Evolutionary conservation across 257 asterid genomes (phyloP), one percentile per base, ranked within the genome.

Genomic region (Ehretia macrophylla): DNA sequence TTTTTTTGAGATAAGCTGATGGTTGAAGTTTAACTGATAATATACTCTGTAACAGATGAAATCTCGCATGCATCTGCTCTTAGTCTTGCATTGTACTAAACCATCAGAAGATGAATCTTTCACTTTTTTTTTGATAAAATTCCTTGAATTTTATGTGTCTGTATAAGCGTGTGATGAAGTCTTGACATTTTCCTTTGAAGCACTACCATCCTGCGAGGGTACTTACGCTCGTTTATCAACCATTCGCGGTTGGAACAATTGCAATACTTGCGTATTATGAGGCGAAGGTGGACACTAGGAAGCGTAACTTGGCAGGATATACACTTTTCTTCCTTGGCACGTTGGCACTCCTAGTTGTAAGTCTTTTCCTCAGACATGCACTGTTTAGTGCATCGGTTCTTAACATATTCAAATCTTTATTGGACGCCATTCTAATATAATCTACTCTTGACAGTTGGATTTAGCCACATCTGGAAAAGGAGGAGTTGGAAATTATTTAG

Each of bases 381-480:
- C 56, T 47, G 1, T 12, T 38, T n/a, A n/a, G n/a, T n/a, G n/a
- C n/a, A n/a, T 57, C 13, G 18, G 3, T 11, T 38, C 6, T 61
- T 54, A 56, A 44, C 20, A 1, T 27, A 42, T 42, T 10, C 16
- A 38, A 42, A 42, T 42, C 16, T 10, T n/a, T n/a, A n/a, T n/a
- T n/a, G n/a, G n/a, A n/a, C 12, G 47, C 47, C 1, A 42, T 42
- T 42, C 12, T 42, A 42, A 10, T 42, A 10, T 42, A 2, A 42
- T 42, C 8, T 27, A 6, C 35, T 27, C 47, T 42, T 42, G 47
- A 42, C 71, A 84, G 92, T 57, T 81, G 46, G 91, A 86, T 74
- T 11, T 84, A 65, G 84, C 55, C 18, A 65, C 93, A 0, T 75
- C 85, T 0, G 93, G 93, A 14, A 74, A 66, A 62, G 93, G 95